phyloP scores from a whole-genome alignment of 2,329 filamentous ascomycete species.

The Alternaria incomplexa region DNA sequence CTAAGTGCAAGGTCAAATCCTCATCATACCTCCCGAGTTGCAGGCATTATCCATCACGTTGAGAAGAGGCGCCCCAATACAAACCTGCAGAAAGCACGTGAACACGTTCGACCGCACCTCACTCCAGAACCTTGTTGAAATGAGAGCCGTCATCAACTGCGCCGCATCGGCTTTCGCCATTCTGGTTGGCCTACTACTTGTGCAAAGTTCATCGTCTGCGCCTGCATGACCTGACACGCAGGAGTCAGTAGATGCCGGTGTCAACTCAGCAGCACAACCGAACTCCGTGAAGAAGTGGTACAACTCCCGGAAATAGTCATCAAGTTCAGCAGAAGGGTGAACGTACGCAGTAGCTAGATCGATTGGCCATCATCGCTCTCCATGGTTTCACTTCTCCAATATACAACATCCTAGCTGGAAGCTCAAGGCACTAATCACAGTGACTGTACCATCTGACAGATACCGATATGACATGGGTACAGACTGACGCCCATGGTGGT shows the following conservation, averaged over 20 bases:
- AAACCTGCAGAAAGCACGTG: background rate
- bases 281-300: background rate
- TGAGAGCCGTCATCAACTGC: background rate
- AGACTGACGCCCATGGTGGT: background rate
- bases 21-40: background rate
- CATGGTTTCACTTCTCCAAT: background rate
- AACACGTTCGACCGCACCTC: background rate
- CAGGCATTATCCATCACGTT: background rate
- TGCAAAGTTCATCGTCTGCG: background rate
- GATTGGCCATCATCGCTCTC: background rate
- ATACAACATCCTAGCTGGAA: background rate
- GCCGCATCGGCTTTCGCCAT: background rate
- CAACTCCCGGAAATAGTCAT: background rate
- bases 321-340: background rate
- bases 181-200: background rate
- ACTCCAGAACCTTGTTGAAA: background rate
- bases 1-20: background rate
- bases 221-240: constrained; percentile 1
- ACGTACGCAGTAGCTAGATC: background rate
- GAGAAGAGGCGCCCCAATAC: background rate
- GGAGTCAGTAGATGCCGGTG: background rate
- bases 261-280: background rate
- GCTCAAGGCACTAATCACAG: background rate
- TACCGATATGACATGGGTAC: background rate
- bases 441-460: background rate